Percentiles rank a stretch among this genome's conserved stretches.
phyloP scores from a whole-genome alignment of 208 protist species.

The Giardia duodenalis region DNA sequence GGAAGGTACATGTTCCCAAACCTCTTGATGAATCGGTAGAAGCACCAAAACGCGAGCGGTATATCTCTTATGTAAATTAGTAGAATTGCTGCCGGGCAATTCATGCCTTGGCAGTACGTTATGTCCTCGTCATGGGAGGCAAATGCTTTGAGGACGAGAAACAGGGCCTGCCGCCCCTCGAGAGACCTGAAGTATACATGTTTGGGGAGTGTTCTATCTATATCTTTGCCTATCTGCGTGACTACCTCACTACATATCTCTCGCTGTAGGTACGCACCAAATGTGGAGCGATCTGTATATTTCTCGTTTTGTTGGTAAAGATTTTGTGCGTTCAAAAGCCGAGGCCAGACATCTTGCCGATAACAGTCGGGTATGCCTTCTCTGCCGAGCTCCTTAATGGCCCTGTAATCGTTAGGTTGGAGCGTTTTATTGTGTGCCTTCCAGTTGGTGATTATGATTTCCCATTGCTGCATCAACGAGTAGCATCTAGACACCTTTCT shows the following conservation, averaged over 20 bases:
- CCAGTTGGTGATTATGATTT: too few relatives aligned
- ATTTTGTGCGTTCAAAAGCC: neutral
- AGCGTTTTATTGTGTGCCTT: too few relatives aligned
- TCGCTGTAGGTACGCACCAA: neutral
- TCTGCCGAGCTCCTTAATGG: neutral
- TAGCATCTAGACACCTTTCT: too few relatives aligned
- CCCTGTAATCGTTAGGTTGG: too few relatives aligned
- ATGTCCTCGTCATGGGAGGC: constrained; percentile 11
- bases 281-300: neutral
- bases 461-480: too few relatives aligned
- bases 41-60: constrained; percentile 19
- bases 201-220: neutral
- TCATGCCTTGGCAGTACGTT: constrained; percentile 32
- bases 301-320: neutral
- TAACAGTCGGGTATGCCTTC: neutral
- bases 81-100: neutral
- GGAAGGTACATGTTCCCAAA: neutral
- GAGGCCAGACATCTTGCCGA: neutral
- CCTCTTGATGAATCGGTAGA: neutral
- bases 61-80: neutral
- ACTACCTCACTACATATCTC: neutral
- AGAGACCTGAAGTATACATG: neutral
- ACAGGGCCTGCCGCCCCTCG: neutral
- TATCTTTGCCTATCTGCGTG: neutral
- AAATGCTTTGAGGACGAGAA: constrained; percentile 30